phyloP scores from a whole-genome alignment of 495 filamentous ascomycete genomes.

The Penicillium bialowiezense region DNA sequence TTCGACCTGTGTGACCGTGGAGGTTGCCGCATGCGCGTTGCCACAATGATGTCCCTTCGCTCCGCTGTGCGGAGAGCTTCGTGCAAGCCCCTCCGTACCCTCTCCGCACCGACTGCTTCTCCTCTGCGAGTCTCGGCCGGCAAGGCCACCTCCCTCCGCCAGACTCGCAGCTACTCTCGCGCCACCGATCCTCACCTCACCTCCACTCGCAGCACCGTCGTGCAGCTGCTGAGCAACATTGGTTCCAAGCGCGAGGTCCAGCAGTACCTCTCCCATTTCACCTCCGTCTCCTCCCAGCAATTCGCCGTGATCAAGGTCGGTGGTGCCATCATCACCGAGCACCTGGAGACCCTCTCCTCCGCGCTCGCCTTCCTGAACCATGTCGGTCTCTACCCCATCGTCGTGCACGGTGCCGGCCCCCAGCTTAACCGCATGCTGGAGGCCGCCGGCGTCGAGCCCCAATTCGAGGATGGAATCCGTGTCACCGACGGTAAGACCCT shows the following conservation, averaged over 20 bases:
- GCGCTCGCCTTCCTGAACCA: slow-evolving; percentile 90
- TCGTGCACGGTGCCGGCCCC: slow-evolving; percentile 94
- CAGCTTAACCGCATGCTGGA: slow-evolving; percentile 94
- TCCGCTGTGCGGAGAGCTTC: slow-evolving; percentile 52
- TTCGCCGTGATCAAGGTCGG: slow-evolving; percentile 99
- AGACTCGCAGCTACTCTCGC: slow-evolving; percentile 46
- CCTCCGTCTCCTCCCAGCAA: slow-evolving; percentile 92
- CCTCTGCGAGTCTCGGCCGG: slow-evolving; percentile 27
- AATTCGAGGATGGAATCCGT: slow-evolving; percentile 95
- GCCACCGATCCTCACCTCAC: slow-evolving; percentile 46
- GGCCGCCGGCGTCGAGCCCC: slow-evolving; percentile 87
- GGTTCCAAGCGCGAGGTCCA: slow-evolving; percentile 96
- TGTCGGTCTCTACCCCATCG: slow-evolving; percentile 92
- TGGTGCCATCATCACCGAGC: slow-evolving; percentile 94
- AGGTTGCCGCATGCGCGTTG: slow-evolving; percentile 52
- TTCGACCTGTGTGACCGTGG: slow-evolving; percentile 22
- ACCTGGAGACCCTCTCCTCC: slow-evolving; percentile 83
- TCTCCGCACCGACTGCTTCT: slow-evolving; percentile 43
- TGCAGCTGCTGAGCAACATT: slow-evolving; percentile 93
- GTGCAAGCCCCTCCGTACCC: slow-evolving; percentile 44
- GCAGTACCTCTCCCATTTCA: slow-evolving; percentile 98
- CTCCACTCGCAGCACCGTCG: slow-evolving; percentile 80
- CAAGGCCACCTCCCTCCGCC: slow-evolving; percentile 25
- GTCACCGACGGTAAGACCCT: slow-evolving; percentile 96
- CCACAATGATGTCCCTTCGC: slow-evolving; percentile 49